Conservation (phyloP, 192 early-diverging fungal species). For the Phycomyces blakesleeanus region DNA sequence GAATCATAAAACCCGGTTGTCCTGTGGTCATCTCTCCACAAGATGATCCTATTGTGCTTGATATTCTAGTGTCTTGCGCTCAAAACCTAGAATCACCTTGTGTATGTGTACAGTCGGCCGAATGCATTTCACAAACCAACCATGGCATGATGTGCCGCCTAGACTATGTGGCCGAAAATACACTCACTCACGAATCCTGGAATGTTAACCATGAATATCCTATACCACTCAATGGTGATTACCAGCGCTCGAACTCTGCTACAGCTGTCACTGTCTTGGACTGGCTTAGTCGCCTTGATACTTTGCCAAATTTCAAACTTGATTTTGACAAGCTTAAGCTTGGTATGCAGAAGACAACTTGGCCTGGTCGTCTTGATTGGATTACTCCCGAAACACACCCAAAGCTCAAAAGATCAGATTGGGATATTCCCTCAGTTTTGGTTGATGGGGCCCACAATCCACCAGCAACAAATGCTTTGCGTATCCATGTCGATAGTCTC, state of each 20-base stretch:
- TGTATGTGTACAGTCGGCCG: background rate
- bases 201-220: constrained; percentile 28
- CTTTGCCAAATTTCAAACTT: background rate
- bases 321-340: constrained; percentile 44
- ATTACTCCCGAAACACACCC: constrained; percentile 7
- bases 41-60: constrained; percentile 36
- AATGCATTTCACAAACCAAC: background rate
- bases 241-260: constrained; percentile 78
- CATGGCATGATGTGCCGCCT: background rate
- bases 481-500: constrained; percentile 58
- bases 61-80: constrained; percentile 33
- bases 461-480: constrained; percentile 62
- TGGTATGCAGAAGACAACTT: constrained; percentile 65
- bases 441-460: constrained; percentile 92
- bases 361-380: constrained; percentile 87
- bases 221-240: constrained; percentile 67
- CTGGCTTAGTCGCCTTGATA: constrained; percentile 6
- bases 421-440: constrained; percentile 36
- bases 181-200: background rate
- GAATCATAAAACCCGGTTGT: constrained; percentile 61
- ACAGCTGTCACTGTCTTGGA: constrained; percentile 63
- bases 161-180: background rate
- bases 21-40: constrained; percentile 56
- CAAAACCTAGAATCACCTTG: constrained; percentile 4
- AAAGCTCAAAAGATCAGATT: constrained; percentile 12